Conservation (phyloP, 257 asterid species). For the Oldenlandia corymbosa region DNA sequence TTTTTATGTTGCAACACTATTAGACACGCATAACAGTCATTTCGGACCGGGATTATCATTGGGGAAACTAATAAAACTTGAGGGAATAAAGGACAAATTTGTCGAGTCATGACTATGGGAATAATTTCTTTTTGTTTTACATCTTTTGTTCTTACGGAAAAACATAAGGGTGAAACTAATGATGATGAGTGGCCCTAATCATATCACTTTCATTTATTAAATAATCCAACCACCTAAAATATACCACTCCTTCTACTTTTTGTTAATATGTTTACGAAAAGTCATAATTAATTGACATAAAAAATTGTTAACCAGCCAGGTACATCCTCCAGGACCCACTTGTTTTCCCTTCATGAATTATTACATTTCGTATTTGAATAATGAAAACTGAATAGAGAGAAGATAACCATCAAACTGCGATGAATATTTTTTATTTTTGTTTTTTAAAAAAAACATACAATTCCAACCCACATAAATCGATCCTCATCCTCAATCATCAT, state of each 20-base stretch:
- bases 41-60: no score
- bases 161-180: background rate
- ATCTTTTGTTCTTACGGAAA: background rate
- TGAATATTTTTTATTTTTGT: no score
- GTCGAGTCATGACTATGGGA: constrained; percentile 15
- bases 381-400: background rate
- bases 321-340: constrained; percentile 46
- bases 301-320: constrained; percentile 33
- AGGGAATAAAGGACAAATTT: constrained; percentile 25
- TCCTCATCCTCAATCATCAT: constrained; percentile 32
- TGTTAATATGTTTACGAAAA: background rate
- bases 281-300: constrained; percentile 1
- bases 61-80: background rate
- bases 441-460: constrained; percentile 22
- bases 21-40: no score
- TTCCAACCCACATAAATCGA: constrained; percentile 23
- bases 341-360: constrained; percentile 6
- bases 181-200: constrained; percentile 25
- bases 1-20: no score
- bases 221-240: constrained; percentile 6
- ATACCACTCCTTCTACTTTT: background rate
- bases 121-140: background rate
- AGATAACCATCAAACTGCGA: constrained; percentile 26
- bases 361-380: constrained; percentile 12
- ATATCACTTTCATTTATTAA: constrained; percentile 24